Evolutionary conservation across 768 basidiomycete species (phyloP), one percentile per base, ranked within the genome.

Genomic region (Psilocybe cubensis): DNA sequence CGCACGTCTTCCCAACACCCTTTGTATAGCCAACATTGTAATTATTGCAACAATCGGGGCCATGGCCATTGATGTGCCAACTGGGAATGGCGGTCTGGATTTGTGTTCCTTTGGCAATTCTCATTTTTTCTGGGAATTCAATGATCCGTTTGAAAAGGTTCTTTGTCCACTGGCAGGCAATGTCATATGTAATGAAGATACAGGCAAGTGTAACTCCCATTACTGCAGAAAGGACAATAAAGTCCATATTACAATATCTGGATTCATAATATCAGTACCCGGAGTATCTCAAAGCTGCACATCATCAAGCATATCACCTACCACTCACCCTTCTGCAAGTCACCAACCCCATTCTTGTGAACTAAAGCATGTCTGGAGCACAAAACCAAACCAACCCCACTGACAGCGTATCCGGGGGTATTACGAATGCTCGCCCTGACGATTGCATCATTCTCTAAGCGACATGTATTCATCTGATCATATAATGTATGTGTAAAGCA

Each of bases 21-120:
- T 54, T 31, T 12, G 58, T 50, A 45, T 68, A 70, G 21, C 71
- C 73, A 12, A 80, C 59, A 1, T 67, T 73, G 44, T 63, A 78
- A 2, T 52, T 51, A 14, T 50, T 54, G 6, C 72, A 71, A 46
- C 76, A 77, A 3, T 57, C 21, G 0, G 61, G 27, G 0, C 64
- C 60, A 43, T 81, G 79, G 0, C 63, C 72, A 2, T 67, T 63
- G 14, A 78, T 64, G 23, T 81, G 79, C 52, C 75, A 77, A 38
- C 73, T 72, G 0, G 76, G 79, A 2, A 80, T 63, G 1, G 64
- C 63, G 2, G 57, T 31, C 3, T 63, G 43, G 4, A 72, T 12
- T 10, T 43, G 24, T 0, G 52, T 58, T 1, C 20, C 25, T 2
- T 23, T 17, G 1, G 40, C 2, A 9, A 64, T 44, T 17, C 28